These are phyloP conservation scores for Akanthomyces uredinophilus DNA, from an alignment of 2,329 filamentous ascomycete genomes.

Conservation along the genomic window DNA sequence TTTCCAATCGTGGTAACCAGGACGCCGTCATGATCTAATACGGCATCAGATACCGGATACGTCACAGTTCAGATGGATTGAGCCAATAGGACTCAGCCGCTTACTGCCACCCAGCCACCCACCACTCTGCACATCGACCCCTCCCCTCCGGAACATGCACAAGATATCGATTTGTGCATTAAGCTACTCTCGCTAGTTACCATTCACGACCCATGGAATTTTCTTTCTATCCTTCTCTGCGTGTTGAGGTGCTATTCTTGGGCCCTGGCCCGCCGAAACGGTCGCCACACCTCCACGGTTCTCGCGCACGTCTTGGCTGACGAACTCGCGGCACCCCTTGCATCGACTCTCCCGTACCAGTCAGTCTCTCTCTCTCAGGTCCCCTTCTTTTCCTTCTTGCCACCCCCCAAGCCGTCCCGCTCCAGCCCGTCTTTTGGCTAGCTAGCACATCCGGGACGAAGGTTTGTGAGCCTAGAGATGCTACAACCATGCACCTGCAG, in stretches of 20 bases:
- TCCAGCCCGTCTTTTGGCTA: background rate
- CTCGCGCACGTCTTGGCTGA: slow-evolving; percentile 8
- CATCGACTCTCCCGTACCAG: background rate
- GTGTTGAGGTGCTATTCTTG: slow-evolving; percentile 8
- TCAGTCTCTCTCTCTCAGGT: background rate
- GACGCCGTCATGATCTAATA: slow-evolving; percentile 7
- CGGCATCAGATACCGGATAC: slow-evolving; percentile 6
- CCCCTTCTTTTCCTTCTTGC: background rate
- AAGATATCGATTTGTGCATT: slow-evolving; percentile 12
- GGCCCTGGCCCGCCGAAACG: background rate
- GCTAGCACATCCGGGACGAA: background rate
- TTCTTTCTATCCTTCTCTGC: slow-evolving; percentile 1
- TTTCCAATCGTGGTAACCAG: slow-evolving; percentile 14
- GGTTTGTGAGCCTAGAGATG: background rate
- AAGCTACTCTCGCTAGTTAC: background rate
- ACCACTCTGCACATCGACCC: background rate
- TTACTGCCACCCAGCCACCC: background rate
- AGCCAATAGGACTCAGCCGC: background rate
- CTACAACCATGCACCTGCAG: background rate
- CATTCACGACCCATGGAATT: background rate
- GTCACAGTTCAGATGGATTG: background rate
- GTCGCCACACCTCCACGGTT: slow-evolving; percentile 1
- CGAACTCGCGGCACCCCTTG: slow-evolving; percentile 1
- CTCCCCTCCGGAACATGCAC: background rate
- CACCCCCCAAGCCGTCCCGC: background rate